Percentiles rank a stretch among this genome's conserved stretches.
Evolutionary conservation across 2,329 filamentous ascomycete genomes (phyloP).

Genomic region (Elsinoe arachidis): DNA sequence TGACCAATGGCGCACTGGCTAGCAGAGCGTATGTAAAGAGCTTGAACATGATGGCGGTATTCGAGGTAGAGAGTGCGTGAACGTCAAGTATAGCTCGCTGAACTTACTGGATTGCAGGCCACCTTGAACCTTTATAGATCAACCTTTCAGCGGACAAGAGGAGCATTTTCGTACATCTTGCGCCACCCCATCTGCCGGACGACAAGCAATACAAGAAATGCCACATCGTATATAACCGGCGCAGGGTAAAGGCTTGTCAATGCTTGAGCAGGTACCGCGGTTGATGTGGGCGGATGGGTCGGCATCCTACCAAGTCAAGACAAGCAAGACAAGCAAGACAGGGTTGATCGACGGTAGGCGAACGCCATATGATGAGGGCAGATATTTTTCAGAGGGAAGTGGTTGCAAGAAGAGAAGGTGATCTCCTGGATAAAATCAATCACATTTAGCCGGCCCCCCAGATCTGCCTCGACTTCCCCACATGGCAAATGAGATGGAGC

Average conservation of each 20-base stretch:
- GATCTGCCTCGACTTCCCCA: background rate
- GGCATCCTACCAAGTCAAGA: background rate
- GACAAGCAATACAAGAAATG: slow-evolving; percentile 1
- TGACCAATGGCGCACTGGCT: background rate
- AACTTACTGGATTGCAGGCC: background rate
- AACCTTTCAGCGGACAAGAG: background rate
- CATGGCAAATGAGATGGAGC: background rate
- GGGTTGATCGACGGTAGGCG: background rate
- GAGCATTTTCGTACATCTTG: background rate
- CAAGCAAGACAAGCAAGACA: background rate
- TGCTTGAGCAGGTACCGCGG: background rate
- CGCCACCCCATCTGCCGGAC: background rate
- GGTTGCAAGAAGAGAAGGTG: slow-evolving; percentile 4
- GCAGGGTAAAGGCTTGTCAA: slow-evolving; percentile 2
- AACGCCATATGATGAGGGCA: background rate
- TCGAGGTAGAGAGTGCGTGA: background rate
- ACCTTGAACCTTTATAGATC: background rate
- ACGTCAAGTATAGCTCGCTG: background rate
- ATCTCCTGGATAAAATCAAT: background rate
- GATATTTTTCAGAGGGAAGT: background rate
- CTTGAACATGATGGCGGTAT: background rate
- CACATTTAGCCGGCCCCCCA: background rate
- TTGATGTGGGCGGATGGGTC: slow-evolving; percentile 1
- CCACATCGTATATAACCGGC: slow-evolving; percentile 4
- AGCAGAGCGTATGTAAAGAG: background rate